These are phyloP conservation scores for Monosiga brevicollis DNA, from an alignment of 78 protist species.

Conservation along the genomic window DNA sequence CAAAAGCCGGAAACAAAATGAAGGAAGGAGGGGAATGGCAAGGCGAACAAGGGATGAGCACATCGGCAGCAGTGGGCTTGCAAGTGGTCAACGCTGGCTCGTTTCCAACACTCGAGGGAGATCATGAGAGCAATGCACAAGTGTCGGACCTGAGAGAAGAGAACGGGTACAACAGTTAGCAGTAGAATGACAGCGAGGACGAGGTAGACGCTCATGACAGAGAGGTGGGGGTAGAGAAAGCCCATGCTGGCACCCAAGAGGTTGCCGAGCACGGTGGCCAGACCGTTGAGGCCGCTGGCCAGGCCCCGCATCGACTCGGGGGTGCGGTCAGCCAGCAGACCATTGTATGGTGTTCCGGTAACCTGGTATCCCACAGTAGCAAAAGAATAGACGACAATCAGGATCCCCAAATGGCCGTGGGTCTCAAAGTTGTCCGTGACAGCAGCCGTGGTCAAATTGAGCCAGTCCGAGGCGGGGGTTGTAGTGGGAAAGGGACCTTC, in stretches of 20 bases:
- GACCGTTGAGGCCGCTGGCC: not conserved
- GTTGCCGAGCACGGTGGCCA: not conserved
- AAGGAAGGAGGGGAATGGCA: too few species aligned
- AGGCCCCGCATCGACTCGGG: not conserved
- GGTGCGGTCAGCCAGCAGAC: slow-evolving; percentile 1
- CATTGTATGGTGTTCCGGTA: not conserved
- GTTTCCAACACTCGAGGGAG: too few species aligned
- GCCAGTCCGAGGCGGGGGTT: not conserved
- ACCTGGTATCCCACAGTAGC: not conserved
- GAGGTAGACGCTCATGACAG: not conserved
- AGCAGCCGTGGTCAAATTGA: not conserved
- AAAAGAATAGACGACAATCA: not conserved
- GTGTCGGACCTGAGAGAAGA: too few species aligned
- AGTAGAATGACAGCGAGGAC: not conserved
- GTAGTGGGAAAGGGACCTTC: not conserved
- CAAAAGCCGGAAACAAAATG: too few species aligned
- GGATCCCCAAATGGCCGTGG: not conserved
- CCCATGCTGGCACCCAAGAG: slow-evolving; percentile 1
- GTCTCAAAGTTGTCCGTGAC: not conserved
- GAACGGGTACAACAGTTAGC: not conserved
- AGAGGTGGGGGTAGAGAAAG: not conserved
- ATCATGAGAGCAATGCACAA: too few species aligned
- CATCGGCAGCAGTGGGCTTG: too few species aligned
- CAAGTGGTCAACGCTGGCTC: too few species aligned
- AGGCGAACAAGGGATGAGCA: too few species aligned